Base-by-base conservation (phyloP, 2,329 filamentous ascomycete species). In the Fusarium nisikadoi region DNA sequence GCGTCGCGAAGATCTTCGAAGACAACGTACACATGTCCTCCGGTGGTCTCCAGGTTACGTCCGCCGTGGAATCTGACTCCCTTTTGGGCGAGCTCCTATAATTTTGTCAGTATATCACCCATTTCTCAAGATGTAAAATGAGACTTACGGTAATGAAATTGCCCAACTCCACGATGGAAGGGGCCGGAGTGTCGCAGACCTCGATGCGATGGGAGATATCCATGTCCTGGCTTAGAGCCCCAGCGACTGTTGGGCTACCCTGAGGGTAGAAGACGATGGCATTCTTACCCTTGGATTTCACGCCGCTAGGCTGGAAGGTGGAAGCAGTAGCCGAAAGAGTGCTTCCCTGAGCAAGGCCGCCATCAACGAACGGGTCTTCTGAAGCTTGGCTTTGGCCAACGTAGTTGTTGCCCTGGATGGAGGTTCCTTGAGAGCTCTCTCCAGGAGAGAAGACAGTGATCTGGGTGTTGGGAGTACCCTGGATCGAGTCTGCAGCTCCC, bases 251-350 rank as follows among this genome's bases (percentile, higher is more conserved):
- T 75, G 78, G 11, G 74, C 74, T 13, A 58, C 70, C 25, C 76
- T 76, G 36, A 70, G 71, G 27, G 11, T 75, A 68, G 4, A 74
- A 62, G 2, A 16, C 23, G 2, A 42, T 52, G 1, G 41, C n/a
- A 1, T 35, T 19, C 16, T 68, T 68, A 0, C 50, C 62, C 17
- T 72, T 65, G 2, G 66, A 50, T 8, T 75, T 60, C 8, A 62
- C 42, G 38, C 76, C 76, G 57, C 77, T 74, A 2, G 91, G 91
- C 20, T 85, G 87, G 73, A 93, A 93, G 3, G 85, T 78, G 3
- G 87, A 88, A 3, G 91, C 90, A 11, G 87, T 91, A 3, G 91
- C 89, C 8, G 91, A 93, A 27, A 93, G 81, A 71, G 88, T 87
- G 12, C 76, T 79, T 9, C 52, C 80, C 65, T 75, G 68, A 13